Percentiles rank a stretch among this genome's conserved stretches.
Conservation (phyloP, 805 yeast species). For the Grigorovia jiainica region DNA sequence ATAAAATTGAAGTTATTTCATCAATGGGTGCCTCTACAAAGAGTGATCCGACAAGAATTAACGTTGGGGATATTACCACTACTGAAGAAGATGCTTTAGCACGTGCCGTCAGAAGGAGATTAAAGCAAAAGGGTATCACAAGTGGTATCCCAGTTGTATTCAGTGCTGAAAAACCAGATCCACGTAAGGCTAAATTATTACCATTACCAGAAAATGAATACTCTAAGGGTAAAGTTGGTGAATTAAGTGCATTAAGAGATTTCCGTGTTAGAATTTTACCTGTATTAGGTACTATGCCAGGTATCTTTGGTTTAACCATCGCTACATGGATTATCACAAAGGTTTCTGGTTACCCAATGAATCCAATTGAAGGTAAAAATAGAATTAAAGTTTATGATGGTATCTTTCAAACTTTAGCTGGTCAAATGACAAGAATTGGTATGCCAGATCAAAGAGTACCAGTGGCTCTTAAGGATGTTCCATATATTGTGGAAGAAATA, state of each 20-base stretch:
- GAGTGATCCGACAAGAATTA: constrained; percentile 87
- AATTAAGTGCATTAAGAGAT: constrained; percentile 76
- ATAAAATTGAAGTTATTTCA: constrained; percentile 60
- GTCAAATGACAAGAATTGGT: constrained; percentile 76
- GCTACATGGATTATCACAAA: constrained; percentile 75
- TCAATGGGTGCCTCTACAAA: constrained; percentile 98
- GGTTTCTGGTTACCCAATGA: constrained; percentile 82
- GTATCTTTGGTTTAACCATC: constrained; percentile 84
- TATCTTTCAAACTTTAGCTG: constrained; percentile 71
- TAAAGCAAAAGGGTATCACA: constrained; percentile 68
- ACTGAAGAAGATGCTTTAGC: constrained; percentile 94
- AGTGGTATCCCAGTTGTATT: constrained; percentile 79
- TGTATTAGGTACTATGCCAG: constrained; percentile 95
- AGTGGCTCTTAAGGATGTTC: constrained; percentile 59
- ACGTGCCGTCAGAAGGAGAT: constrained; percentile 72
- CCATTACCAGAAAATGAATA: constrained; percentile 80
- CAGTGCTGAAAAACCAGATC: constrained; percentile 94
- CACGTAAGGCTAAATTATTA: constrained; percentile 77
- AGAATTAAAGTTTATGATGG: constrained; percentile 80
- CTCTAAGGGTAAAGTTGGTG: constrained; percentile 52
- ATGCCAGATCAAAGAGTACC: constrained; percentile 68
- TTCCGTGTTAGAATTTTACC: constrained; percentile 93
- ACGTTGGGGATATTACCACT: constrained; percentile 76
- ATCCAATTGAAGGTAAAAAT: constrained; percentile 84
- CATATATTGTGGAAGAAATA: constrained; percentile 81